Evolutionary conservation across 2,329 filamentous ascomycete genomes (phyloP).

Genomic region (Magnaporthiopsis incrustans): DNA sequence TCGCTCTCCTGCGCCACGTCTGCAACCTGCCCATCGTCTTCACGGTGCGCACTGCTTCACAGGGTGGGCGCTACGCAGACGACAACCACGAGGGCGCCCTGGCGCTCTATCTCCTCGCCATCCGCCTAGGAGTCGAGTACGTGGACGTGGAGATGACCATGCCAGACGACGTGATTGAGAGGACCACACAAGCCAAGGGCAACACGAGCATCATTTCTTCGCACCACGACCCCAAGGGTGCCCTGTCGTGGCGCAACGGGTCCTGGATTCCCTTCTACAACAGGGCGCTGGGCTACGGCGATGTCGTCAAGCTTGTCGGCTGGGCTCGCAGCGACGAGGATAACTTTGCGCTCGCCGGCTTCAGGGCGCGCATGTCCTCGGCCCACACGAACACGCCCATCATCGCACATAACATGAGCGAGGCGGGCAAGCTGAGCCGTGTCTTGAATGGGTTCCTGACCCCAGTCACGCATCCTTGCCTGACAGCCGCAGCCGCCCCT

Average conservation of each 20-base stretch:
- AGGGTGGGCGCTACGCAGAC: constrained; percentile 86
- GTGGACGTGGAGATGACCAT: constrained; percentile 88
- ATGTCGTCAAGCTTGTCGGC: constrained; percentile 91
- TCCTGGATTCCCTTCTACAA: constrained; percentile 91
- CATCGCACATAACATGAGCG: constrained; percentile 94
- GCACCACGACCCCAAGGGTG: constrained; percentile 78
- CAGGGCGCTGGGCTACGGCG: constrained; percentile 78
- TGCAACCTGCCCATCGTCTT: constrained; percentile 74
- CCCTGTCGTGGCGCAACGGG: constrained; percentile 83
- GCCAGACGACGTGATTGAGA: constrained; percentile 64
- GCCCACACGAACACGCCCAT: constrained; percentile 67
- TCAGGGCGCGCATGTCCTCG: constrained; percentile 67
- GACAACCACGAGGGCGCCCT: constrained; percentile 61
- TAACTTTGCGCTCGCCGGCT: constrained; percentile 76
- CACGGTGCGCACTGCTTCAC: constrained; percentile 76
- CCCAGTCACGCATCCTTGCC: constrained; percentile 78
- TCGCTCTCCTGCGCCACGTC: constrained; percentile 64
- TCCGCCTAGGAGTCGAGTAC: constrained; percentile 84
- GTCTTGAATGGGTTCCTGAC: constrained; percentile 91
- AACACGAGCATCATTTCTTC: constrained; percentile 73
- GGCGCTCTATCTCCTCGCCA: constrained; percentile 66
- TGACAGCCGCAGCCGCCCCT: constrained; percentile 91
- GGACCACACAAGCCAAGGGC: constrained; percentile 36
- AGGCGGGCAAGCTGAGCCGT: constrained; percentile 77
- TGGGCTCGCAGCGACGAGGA: constrained; percentile 68